Percentiles rank a stretch among this genome's conserved stretches.
Evolutionary conservation across 1,284 basidiomycete genomes (phyloP).

Genomic region (Neolentinus lepideus): DNA sequence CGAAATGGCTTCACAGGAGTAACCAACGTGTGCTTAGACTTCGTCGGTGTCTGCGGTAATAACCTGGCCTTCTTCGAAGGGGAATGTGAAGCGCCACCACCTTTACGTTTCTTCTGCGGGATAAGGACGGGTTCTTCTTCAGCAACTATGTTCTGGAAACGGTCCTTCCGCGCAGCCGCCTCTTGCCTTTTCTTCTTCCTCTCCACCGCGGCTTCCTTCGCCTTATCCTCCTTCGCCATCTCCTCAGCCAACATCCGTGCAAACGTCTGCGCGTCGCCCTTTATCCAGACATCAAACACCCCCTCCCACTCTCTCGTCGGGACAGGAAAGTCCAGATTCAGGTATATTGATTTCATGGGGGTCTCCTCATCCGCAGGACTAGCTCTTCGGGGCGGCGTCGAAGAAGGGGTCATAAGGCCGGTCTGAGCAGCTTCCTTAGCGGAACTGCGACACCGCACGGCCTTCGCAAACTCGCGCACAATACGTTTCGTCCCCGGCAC

Average conservation of each 20-base stretch:
- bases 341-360: conserved; percentile 69
- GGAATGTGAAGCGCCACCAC: not conserved
- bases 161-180: conserved; percentile 12
- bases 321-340: conserved; percentile 87
- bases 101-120: not conserved
- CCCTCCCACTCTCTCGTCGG: conserved; percentile 85
- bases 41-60: not conserved
- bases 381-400: conserved; percentile 31
- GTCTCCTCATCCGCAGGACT: conserved; percentile 32
- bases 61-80: not conserved
- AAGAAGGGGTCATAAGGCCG: conserved; percentile 27
- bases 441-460: conserved; percentile 47
- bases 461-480: conserved; percentile 86
- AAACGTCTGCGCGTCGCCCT: conserved; percentile 84
- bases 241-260: conserved; percentile 51
- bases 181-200: conserved; percentile 45
- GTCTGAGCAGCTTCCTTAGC: conserved; percentile 18
- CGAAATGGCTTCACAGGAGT: too few relatives aligned
- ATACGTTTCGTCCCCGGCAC: conserved; percentile 93
- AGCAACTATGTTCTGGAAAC: not conserved
- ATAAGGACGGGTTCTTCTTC: not conserved
- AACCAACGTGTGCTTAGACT: too few relatives aligned
- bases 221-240: conserved; percentile 41
- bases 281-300: conserved; percentile 88
- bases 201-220: conserved; percentile 44